These are phyloP conservation scores for Colletotrichum falcatum DNA, from an alignment of 2,329 filamentous ascomycete genomes.

Conservation along the genomic window DNA sequence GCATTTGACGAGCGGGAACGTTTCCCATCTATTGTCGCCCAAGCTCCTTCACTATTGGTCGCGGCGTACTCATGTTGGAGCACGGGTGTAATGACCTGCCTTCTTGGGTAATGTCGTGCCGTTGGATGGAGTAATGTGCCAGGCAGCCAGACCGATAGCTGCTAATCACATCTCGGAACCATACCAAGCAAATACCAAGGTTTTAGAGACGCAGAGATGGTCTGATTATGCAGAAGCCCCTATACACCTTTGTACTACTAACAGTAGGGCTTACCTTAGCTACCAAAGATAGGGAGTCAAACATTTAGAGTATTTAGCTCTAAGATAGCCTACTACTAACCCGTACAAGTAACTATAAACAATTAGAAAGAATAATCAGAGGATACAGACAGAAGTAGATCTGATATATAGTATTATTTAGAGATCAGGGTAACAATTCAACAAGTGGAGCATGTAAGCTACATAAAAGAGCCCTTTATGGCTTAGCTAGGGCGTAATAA, in stretches of 20 bases:
- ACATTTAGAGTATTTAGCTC: too few species aligned
- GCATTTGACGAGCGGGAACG: not conserved
- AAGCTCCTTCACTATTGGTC: not conserved
- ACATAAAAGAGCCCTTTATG: too few species aligned
- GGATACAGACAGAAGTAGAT: too few species aligned
- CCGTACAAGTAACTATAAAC: too few species aligned
- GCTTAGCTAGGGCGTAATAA: too few species aligned
- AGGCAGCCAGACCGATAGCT: not conserved
- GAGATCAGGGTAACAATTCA: too few species aligned
- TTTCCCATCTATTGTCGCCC: not conserved
- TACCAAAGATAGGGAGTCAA: too few species aligned
- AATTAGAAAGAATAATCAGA: too few species aligned
- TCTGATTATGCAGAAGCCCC: not conserved
- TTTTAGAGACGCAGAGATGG: not conserved
- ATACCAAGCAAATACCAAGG: not conserved
- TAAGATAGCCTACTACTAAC: too few species aligned
- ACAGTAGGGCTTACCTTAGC: not conserved
- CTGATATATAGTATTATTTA: too few species aligned
- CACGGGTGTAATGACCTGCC: not conserved
- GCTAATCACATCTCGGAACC: not conserved
- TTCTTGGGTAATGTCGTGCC: not conserved
- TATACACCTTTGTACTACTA: too few species aligned
- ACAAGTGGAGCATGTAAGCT: too few species aligned
- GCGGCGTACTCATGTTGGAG: not conserved
- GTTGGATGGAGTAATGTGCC: not conserved